Evolutionary conservation across 108 stramenopile genomes (phyloP), one percentile per base, ranked within the genome.

Genomic region (Skeletonema menzelii): DNA sequence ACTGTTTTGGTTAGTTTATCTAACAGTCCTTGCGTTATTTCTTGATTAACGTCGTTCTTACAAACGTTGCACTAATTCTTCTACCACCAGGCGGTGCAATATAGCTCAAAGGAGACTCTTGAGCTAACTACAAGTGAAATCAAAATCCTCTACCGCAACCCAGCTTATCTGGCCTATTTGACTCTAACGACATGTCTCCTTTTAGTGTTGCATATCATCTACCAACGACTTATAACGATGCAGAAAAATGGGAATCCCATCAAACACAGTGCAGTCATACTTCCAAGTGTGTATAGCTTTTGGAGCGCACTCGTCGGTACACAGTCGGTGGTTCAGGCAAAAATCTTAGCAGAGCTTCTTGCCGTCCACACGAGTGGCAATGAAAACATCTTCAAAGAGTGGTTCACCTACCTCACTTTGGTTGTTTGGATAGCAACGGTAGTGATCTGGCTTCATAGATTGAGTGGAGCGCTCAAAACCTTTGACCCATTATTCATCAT

Each of bases 401-500:
- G 71, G 65, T 87, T 89, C 84, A 85, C 82, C 10, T 91, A 88
- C 56, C 31, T 86, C 5, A 86, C 87, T 42, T 32, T 89, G n/a
- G 27, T 89, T 0, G 26, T 86, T 2, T 88, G 87, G 88, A 28
- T 85, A 0, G 15, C 65, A 28, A 79, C 82, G 0, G 86, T 77
- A 1, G 30, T 68, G 27, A 84, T 91, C 24, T 91, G 90, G 90
- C 62, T 91, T 6, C 47, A 74, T 24, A 64, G 90, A 8, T 79
- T 91, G 38, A 91, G 89, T 40, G 44, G 72, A 11, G 87, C 88
- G 10, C 80, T 91, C 12, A 57, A 62, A 13, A 73, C 62, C 57
- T 91, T 89, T 59, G 83, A 89, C 74, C 88, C 88, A 40, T 69
- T 91, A 3, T 89, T 91, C 76, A 91, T 91, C 82, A 89, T 91